Percentiles rank a stretch among this genome's conserved stretches.
phyloP scores from a whole-genome alignment of 1,284 basidiomycete species.

The Malassezia sympodialis region DNA sequence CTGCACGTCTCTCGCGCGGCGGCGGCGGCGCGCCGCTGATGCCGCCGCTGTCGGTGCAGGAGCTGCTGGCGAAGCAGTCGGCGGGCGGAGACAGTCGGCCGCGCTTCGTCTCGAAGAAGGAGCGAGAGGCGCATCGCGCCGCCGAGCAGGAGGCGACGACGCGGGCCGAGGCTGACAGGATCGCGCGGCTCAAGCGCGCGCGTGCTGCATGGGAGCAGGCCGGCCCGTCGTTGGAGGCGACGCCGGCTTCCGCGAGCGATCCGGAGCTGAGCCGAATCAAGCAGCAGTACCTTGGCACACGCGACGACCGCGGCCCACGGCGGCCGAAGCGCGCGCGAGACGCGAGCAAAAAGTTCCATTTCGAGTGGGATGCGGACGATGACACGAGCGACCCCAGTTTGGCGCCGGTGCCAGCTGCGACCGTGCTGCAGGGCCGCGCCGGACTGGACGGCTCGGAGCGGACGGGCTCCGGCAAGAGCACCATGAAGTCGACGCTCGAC shows the following conservation, averaged over 20 bases:
- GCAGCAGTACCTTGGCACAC: constrained; percentile 34
- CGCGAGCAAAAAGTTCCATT: constrained; percentile 72
- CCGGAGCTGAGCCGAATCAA: constrained; percentile 18
- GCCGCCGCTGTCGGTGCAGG: constrained; percentile 13
- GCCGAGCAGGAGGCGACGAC: constrained; percentile 1
- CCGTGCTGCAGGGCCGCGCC: constrained; percentile 15
- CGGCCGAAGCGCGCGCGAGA: constrained; percentile 72
- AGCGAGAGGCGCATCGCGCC: constrained; percentile 7
- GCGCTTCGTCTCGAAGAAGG: constrained; percentile 10
- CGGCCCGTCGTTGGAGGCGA: background rate
- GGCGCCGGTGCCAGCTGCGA: constrained; percentile 16
- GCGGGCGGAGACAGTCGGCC: background rate
- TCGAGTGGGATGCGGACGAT: constrained; percentile 67
- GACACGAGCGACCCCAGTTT: constrained; percentile 34
- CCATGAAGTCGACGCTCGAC: constrained; percentile 62
- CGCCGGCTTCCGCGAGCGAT: background rate
- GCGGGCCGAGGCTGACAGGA: background rate
- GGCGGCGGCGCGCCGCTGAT: background rate
- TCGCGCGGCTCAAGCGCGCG: background rate
- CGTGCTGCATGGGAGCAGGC: constrained; percentile 10
- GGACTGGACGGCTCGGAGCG: constrained; percentile 28
- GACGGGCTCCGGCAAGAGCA: background rate
- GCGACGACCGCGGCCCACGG: constrained; percentile 61
- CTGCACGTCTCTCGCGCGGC: background rate
- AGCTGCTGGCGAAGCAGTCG: constrained; percentile 12